Percentiles rank a stretch among this genome's conserved stretches.
phyloP scores from a whole-genome alignment of 1,284 basidiomycete genomes.

The Coniferiporia weirii region DNA sequence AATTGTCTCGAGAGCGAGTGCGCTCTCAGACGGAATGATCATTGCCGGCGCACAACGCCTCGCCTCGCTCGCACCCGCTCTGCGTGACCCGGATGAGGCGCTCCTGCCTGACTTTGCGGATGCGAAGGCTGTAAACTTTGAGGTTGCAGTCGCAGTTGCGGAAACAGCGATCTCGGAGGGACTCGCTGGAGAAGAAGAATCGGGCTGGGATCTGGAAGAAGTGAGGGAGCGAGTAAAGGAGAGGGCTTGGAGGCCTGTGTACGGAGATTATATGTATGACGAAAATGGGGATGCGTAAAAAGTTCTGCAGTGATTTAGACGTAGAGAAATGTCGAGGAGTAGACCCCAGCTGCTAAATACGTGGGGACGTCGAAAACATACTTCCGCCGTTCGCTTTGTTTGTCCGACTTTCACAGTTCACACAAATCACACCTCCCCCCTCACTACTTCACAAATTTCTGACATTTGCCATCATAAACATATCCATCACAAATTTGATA shows the following conservation, averaged over 20 bases:
- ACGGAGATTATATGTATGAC: conserved; percentile 62
- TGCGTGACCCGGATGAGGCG: conserved; percentile 56
- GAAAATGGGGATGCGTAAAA: conserved; percentile 42
- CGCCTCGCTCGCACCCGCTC: conserved; percentile 71
- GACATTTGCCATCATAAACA: no score
- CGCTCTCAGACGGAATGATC: conserved; percentile 72
- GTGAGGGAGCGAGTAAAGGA: conserved; percentile 47
- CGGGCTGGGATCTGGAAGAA: conserved; percentile 41
- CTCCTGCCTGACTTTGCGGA: conserved; percentile 71
- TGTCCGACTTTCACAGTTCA: no score
- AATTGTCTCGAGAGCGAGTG: conserved; percentile 56
- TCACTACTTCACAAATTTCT: no score
- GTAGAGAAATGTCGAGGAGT: not conserved
- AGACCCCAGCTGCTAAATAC: not conserved
- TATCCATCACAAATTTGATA: no score
- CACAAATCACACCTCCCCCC: no score
- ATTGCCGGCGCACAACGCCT: conserved; percentile 71
- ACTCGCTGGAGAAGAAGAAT: conserved; percentile 42
- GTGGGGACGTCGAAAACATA: no score
- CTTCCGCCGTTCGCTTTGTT: no score
- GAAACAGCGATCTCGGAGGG: conserved; percentile 74
- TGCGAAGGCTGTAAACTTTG: conserved; percentile 66
- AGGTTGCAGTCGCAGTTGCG: conserved; percentile 77
- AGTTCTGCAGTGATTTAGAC: no score
- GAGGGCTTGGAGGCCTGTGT: conserved; percentile 56